Base-by-base conservation (phyloP, 805 yeast species). In the Schwanniomyces occidentalis region DNA sequence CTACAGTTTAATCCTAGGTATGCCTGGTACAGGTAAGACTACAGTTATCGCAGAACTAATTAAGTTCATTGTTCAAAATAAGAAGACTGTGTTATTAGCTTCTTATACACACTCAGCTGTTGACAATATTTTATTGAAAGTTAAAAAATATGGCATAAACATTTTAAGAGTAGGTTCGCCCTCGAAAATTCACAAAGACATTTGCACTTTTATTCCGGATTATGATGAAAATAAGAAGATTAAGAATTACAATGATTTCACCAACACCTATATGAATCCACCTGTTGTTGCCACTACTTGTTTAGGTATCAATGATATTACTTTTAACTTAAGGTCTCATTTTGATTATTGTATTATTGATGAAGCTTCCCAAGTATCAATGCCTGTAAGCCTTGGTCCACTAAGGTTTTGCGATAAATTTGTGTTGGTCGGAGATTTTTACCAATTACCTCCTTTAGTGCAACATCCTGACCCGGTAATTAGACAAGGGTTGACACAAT, bases 101-200 rank as follows among this genome's bases (percentile, higher is more conserved):
- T 85, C 96, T 0, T 89, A 86, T 52, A 93, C 99, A 0, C 95
- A 93, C 55, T 85, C 97, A 0, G 98, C 99, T 0, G 97, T 93
- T 4, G 99, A 93, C 55, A 93, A 93, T 48, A 87, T 93, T 33
- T 61, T 91, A 34, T 60, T 86, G 26, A 93, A 93, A 55, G 58
- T 93, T n/a, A 55, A 50, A 19, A 58, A 58, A 8, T 45, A 35
- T 23, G 60, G 49, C 2, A 46, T 64, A 6, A 48, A 41, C 16
- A 74, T 90, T 12, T 56, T 88, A 9, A 63, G 99, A 39, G 64
- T 88, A 6, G 98, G 97, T 0, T 54, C 73, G 6, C 44, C 69
- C 1, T 53, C 71, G 3, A 70, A 75, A 50, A 71, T 90, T 3
- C 95, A 86, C 46, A 78, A 78, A 0, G 77, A 71, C 8, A 75